phyloP scores from a whole-genome alignment of 2,329 filamentous ascomycete species.

The Alternaria atra region DNA sequence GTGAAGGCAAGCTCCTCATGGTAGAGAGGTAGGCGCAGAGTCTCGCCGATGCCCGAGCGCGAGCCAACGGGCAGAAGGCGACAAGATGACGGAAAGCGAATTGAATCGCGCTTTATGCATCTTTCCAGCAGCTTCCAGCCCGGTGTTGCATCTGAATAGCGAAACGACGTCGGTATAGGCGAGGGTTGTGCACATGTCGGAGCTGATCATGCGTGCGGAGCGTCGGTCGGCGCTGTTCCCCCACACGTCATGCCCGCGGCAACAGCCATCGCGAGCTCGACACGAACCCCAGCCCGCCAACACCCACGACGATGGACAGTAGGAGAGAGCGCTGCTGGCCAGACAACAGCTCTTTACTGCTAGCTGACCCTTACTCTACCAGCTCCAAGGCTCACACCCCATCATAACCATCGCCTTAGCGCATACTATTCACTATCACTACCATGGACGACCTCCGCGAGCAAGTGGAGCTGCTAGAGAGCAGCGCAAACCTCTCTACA shows the following conservation, averaged over 20 bases:
- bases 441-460: slow-evolving; percentile 73
- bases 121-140: slow-evolving; percentile 16
- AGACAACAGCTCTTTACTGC: slow-evolving; percentile 18
- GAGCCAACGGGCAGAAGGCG: slow-evolving; percentile 20
- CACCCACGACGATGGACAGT: slow-evolving; percentile 35
- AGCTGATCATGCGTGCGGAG: slow-evolving; percentile 3
- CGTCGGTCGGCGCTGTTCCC: slow-evolving; percentile 13
- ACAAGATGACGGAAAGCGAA: slow-evolving; percentile 5
- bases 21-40: slow-evolving; percentile 29
- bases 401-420: slow-evolving; percentile 15
- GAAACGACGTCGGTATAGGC: neutral
- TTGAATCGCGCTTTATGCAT: slow-evolving; percentile 30
- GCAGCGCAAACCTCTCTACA: slow-evolving; percentile 72
- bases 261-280: slow-evolving; percentile 18
- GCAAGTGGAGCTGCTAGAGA: slow-evolving; percentile 77
- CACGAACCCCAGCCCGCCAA: slow-evolving; percentile 21
- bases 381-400: neutral
- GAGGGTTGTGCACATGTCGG: slow-evolving; percentile 1
- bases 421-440: slow-evolving; percentile 11
- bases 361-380: slow-evolving; percentile 2
- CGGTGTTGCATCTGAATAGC: slow-evolving; percentile 15
- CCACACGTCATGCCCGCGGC: slow-evolving; percentile 36
- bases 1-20: slow-evolving; percentile 27
- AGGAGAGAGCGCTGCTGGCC: slow-evolving; percentile 27
- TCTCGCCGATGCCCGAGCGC: slow-evolving; percentile 28